Evolutionary conservation across 2,329 filamentous ascomycete species (phyloP), one percentile per base, ranked within the genome.

Genomic region (Lecanoromycetidae sp.): DNA sequence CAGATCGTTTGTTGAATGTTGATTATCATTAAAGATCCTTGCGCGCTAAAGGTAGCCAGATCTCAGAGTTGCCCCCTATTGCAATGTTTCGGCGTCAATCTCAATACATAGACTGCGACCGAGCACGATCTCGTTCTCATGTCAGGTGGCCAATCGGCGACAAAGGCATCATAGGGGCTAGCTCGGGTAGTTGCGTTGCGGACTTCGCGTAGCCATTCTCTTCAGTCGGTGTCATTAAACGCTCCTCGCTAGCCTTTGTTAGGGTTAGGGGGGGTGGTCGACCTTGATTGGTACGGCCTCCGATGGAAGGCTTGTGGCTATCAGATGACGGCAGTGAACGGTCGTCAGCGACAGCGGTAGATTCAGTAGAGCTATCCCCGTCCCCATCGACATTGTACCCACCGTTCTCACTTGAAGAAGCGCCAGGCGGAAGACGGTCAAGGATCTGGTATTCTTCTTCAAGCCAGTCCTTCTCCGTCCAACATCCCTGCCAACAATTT

Each of bases 401-500:
- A 49, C 52, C 13, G 34, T 32, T 47, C 15, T 38, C 38, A 27
- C 30, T 22, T 25, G 45, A 35, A 7, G 27, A 42, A n/a, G n/a
- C n/a, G n/a, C n/a, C n/a, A 25, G 45, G 37, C 32, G 19, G 17
- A 7, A n/a, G 30, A 50, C 60, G 50, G 57, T 60, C 57, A 33
- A 57, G 50, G 53, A 42, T 49, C 43, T 42, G 53, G 56, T 58
- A 47, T 46, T 72, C 77, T 64, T 57, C 67, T 56, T 84, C 78
- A 29, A 87, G 80, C 59, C 76, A 90, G 55, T 79, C 79, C 53
- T 86, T 80, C 64, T 96, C 90, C 10, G 84, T 93, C 70, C 82
- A 87, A 68, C 90, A 96, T 7, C 90, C 90, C 63, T 91, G 87
- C 90, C 90, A 96, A 68, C 90, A 96, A 56, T 93, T 82, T 57